Evolutionary conservation across 192 early-diverging fungal genomes (phyloP).

Genomic region (Backusella tarrabulga): DNA sequence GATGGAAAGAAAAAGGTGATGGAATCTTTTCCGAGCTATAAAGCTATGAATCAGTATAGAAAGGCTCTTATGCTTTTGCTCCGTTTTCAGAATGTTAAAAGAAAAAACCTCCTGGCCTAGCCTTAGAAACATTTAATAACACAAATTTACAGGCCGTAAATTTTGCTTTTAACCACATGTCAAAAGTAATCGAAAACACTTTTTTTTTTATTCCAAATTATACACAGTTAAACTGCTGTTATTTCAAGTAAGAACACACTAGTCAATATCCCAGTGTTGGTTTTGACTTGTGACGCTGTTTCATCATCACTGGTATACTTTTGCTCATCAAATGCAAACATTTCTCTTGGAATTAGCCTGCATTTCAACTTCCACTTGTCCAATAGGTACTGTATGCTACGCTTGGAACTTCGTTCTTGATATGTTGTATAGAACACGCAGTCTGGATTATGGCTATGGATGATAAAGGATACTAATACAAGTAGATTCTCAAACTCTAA

Average conservation of each 20-base stretch:
- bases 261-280: conserved; percentile 13
- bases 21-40: too few relatives aligned
- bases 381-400: conserved; percentile 61
- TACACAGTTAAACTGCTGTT: not conserved
- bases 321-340: conserved; percentile 37
- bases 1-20: too few relatives aligned
- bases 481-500: conserved; percentile 69
- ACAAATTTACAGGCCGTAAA: too few relatives aligned
- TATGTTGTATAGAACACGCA: conserved; percentile 69
- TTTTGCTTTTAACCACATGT: too few relatives aligned
- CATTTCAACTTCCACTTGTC: conserved; percentile 58
- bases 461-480: conserved; percentile 56
- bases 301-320: conserved; percentile 25
- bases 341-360: conserved; percentile 34
- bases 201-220: too few relatives aligned
- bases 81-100: too few relatives aligned
- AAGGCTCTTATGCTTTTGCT: too few relatives aligned
- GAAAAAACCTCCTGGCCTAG: too few relatives aligned
- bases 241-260: conserved; percentile 38
- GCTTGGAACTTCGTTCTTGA: conserved; percentile 64
- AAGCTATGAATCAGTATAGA: too few relatives aligned
- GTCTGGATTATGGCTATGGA: conserved; percentile 47
- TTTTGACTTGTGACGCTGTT: not conserved
- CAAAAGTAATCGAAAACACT: too few relatives aligned
- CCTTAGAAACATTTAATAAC: too few relatives aligned